Evolutionary conservation across 164 flowering plant species (phyloP), one percentile per base, ranked within the genome.

Genomic region (Macadamia integrifolia): DNA sequence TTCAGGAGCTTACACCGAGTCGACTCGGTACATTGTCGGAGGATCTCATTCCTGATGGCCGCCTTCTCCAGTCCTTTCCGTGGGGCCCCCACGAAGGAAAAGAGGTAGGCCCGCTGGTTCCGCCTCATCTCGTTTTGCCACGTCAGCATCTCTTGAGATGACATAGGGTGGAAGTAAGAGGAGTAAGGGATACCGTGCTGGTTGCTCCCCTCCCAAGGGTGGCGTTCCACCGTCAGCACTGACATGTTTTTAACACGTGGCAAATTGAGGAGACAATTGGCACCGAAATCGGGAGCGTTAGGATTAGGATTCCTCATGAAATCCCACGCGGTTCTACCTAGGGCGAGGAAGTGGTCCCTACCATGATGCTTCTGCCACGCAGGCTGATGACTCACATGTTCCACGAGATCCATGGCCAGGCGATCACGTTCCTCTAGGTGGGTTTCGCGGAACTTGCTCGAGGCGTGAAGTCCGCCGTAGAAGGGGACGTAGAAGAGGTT

Each of bases 261-360:
- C 59, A 80, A 65, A 3, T 52, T 57, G 1, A 82, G 71, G 4
- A 82, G 74, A 10, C 62, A 8, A 58, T 86, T 87, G 2, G 86
- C 89, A 1, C 92, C 89, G 35, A 78, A 84, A 55, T 84, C 86
- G 3, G 79, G 60, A 14, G 74, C 79, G 14, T 75, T 73, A 13
- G 76, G n/a, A n/a, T n/a, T n/a, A n/a, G n/a, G n/a, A n/a, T n/a
- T 65, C 62, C 89, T 74, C 85, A 85, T 79, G 77, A 87, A 84
- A 66, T 87, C 92, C 92, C 92, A 87, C 10, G 89, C 81, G 0
- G 88, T 87, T 64, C 89, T 71, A 8, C 89, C 92, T 3, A 86
- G 60, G 0, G 79, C 92, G 7, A 87, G 3, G 60, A 87, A 86
- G 67, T 87, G 92, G 74, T 86, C 88, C 68, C 62, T 50, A 0